Percentiles rank a stretch among this genome's conserved stretches.
These are phyloP conservation scores for Tolypocladium album DNA, from an alignment of 2,329 filamentous ascomycete species.

Conservation along the genomic window DNA sequence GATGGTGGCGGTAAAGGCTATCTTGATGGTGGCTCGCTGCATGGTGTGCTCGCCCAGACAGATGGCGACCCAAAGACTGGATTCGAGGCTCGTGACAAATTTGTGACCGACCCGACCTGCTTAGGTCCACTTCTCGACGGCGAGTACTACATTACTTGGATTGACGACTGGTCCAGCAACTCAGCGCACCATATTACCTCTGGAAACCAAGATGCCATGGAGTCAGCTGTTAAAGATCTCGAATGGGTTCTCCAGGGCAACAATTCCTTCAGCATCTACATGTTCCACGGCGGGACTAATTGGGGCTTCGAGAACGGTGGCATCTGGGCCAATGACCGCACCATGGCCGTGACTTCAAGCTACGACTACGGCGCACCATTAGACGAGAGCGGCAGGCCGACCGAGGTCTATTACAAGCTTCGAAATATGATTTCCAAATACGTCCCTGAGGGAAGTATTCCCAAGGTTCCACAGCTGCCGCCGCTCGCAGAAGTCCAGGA, in stretches of 20 bases:
- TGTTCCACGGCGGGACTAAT: constrained; percentile 43
- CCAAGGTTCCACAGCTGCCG: constrained; percentile 21
- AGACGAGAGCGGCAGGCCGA: constrained; percentile 36
- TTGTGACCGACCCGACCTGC: constrained; percentile 28
- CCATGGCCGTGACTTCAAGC: constrained; percentile 29
- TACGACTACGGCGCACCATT: constrained; percentile 41
- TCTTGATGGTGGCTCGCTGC: constrained; percentile 30
- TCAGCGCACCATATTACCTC: constrained; percentile 30
- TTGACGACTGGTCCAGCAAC: constrained; percentile 3
- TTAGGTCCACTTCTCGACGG: constrained; percentile 35
- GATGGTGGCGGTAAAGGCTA: constrained; percentile 33
- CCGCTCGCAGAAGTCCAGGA: constrained; percentile 20
- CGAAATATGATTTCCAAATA: constrained; percentile 27
- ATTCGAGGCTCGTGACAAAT: constrained; percentile 23
- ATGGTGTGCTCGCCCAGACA: constrained; percentile 31
- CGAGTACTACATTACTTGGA: constrained; percentile 16
- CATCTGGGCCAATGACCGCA: constrained; percentile 26
- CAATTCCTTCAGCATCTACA: constrained; percentile 35
- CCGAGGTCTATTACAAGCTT: constrained; percentile 29
- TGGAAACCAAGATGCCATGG: not conserved
- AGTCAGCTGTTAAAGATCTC: constrained; percentile 8
- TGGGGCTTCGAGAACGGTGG: constrained; percentile 37
- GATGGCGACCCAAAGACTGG: constrained; percentile 29
- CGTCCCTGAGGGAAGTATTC: constrained; percentile 22
- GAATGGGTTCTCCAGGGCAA: constrained; percentile 8